Evolutionary conservation across 306 rosid species (phyloP), one percentile per base, ranked within the genome.

Genomic region (Begonia fuchsioides): DNA sequence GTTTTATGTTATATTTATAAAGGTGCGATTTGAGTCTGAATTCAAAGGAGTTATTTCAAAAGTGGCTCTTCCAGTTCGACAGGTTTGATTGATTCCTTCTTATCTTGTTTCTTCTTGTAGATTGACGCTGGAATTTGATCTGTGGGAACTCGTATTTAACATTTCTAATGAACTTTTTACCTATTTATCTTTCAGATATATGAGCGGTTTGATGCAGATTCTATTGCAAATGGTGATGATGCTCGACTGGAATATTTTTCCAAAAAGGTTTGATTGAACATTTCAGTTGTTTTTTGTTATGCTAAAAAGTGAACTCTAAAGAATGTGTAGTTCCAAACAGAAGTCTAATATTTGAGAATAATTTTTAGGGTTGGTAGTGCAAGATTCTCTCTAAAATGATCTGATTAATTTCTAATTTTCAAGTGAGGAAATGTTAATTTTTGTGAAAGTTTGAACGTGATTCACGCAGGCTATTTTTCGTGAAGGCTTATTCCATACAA

Each of bases 221-320:
- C 90, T 54, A 71, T 84, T 44, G 62, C 57, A 56, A 68, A 84
- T 57, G 81, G 76, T 58, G 83, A 88, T 47, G 81, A 82, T 74
- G 83, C 86, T 52, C 93, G 97, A 47, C 82, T 84, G 66, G 79
- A 84, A 56, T 81, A 83, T 68, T 88, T 88, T 67, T 62, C 74
- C 35, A 65, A 74, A 49, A 81, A 76, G 97, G 97, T 88, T 26
- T 55, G 48, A 64, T 39, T 60, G 38, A 10, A 41, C 45, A 10
- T 41, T 41, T 41, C 45, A 26, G 10, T 5, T 43, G 17, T 40
- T 40, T 40, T 40, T 40, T 13, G 54, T 50, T 11, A 18, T 9
- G 18, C 43, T 1, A 26, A 26, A 26, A 26, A 8, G 35, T 26
- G 5, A 6, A 4, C 35, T 26, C 35, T 2, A 26, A 26, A 26